phyloP scores from a whole-genome alignment of 2,329 filamentous ascomycete species.

The Colletotrichum sp. region DNA sequence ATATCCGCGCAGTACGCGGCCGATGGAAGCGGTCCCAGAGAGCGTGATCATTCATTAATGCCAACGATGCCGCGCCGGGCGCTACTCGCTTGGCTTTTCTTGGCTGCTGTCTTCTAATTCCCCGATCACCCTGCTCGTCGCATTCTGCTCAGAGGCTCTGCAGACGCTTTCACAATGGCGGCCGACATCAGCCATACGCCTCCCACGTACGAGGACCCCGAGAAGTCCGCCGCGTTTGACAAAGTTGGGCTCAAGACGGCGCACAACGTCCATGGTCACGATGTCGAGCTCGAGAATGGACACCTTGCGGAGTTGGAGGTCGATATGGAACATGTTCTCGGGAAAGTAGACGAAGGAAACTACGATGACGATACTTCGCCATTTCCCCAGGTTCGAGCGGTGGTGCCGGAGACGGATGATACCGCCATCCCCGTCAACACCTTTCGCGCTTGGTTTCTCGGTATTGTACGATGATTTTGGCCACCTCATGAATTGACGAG shows the following conservation, averaged over 20 bases:
- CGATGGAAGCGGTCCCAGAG: background rate
- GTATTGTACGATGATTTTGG: conserved; percentile 38
- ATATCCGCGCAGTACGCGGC: background rate
- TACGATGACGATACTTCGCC: conserved; percentile 30
- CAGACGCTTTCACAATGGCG: background rate
- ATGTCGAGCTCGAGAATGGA: conserved; percentile 14
- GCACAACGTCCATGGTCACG: background rate
- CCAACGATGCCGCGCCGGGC: conserved; percentile 15
- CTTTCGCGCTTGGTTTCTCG: conserved; percentile 48
- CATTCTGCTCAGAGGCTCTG: background rate
- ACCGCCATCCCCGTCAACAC: conserved; percentile 33
- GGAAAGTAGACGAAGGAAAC: background rate
- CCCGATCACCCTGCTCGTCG: background rate
- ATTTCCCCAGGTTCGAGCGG: conserved; percentile 41
- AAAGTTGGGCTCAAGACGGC: background rate
- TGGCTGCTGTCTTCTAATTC: background rate
- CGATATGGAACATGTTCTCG: conserved; percentile 5
- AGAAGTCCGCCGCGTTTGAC: background rate
- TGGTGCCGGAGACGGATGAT: conserved; percentile 44
- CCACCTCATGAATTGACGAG: no score
- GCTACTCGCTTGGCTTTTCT: conserved; percentile 11
- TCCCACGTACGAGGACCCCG: background rate
- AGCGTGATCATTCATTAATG: background rate
- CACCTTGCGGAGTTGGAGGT: conserved; percentile 16
- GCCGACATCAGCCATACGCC: conserved; percentile 11